Base-by-base conservation (phyloP, 2,329 filamentous ascomycete species). In the Microcyclosporella mali region DNA sequence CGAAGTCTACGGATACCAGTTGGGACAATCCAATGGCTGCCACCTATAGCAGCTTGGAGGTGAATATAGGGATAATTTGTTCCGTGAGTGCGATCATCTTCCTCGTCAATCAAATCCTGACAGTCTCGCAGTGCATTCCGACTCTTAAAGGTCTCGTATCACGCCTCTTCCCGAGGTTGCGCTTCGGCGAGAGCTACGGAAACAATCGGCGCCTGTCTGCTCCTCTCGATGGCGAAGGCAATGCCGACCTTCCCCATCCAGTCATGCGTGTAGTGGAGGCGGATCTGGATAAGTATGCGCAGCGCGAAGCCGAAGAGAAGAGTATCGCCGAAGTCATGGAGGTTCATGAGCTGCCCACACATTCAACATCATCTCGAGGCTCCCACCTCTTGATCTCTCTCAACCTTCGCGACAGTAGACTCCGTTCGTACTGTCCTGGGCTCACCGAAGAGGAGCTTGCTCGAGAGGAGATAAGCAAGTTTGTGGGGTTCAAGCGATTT, bases 61-160 rank as follows among this genome's bases (percentile, higher is more conserved):
- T 53, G 41, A 56, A 58, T 32, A 47, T 50, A 9, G 52, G 46
- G 38, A 58, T 58, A 33, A 53, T 57, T 19, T 57, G 51, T 32
- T 52, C 55, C 17, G 45, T 48, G 29, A n/a, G 37, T 18, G 14
- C 17, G 10, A 8, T 12, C 18, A 40, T 14, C 15, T 29, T 16
- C n/a, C 30, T 28, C 14, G n/a, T n/a, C 15, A 17, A 21, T 12
- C 10, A 18, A 10, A 3, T 4, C 10, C 37, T 40, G 25, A 34
- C 19, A 21, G 9, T 9, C 15, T 10, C 15, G 25, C 33, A 50
- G 47, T 47, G 41, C 14, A 43, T 50, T 17, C 47, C 47, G 1
- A 47, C 47, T 2, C 25, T 47, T 14, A 47, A 47, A 33, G 45
- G 38, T 11, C 38, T 50, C 3, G n/a, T 50, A 4, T 47, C 47